Evolutionary conservation across 345 rosid genomes (phyloP).

Genomic region (Combretum micranthum): DNA sequence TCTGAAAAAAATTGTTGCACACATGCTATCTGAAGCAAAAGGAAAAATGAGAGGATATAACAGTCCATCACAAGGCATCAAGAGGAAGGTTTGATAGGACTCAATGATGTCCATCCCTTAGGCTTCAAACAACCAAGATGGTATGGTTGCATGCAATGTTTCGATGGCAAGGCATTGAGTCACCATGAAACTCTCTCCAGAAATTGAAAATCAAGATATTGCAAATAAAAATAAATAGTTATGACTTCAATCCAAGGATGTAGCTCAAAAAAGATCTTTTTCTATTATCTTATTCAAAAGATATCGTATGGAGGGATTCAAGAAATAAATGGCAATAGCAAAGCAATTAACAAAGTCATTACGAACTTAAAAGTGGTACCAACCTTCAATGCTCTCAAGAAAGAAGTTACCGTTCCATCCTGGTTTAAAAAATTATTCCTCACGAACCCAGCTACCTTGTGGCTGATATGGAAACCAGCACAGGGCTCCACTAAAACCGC

Average conservation of each 20-base stretch:
- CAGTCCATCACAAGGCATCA: background rate
- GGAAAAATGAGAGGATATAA: background rate
- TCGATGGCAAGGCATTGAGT: too few relatives aligned
- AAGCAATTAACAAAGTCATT: background rate
- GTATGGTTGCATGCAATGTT: too few relatives aligned
- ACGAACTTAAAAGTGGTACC: slow-evolving; percentile 9
- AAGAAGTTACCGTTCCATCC: slow-evolving; percentile 87
- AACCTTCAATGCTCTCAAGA: slow-evolving; percentile 86
- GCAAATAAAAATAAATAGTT: too few relatives aligned
- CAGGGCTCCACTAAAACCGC: slow-evolving; percentile 68
- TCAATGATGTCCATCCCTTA: too few relatives aligned
- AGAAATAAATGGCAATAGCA: background rate
- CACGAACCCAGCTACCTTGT: slow-evolving; percentile 64
- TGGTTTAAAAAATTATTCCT: slow-evolving; percentile 69
- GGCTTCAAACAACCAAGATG: too few relatives aligned
- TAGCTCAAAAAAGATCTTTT: too few relatives aligned
- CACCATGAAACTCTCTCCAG: too few relatives aligned
- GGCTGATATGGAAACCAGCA: slow-evolving; percentile 68
- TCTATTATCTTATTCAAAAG: too few relatives aligned
- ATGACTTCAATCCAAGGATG: too few relatives aligned
- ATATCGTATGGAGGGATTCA: background rate
- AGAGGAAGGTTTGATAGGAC: background rate
- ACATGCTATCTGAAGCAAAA: slow-evolving; percentile 66
- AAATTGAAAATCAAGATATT: too few relatives aligned
- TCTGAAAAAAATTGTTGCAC: slow-evolving; percentile 71